Conservation (phyloP, 2,329 filamentous ascomycete genomes). For the Penicillium sp. region DNA sequence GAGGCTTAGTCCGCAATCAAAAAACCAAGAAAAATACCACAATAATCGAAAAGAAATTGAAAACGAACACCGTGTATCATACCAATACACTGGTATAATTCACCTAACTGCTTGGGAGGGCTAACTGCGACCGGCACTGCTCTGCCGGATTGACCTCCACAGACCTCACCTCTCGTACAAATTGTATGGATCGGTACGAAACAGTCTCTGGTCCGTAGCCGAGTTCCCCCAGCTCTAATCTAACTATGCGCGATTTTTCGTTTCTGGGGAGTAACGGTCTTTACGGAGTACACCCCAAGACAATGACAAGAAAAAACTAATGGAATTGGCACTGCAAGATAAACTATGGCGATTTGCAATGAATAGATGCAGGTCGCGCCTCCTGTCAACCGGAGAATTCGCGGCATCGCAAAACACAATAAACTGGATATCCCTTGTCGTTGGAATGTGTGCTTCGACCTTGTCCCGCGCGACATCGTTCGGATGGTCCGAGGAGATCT, state of each 20-base stretch:
- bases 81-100: not conserved
- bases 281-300: constrained; percentile 7
- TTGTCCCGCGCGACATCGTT: constrained; percentile 6
- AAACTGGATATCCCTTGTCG: constrained; percentile 18
- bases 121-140: constrained; percentile 18
- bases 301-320: constrained; percentile 7
- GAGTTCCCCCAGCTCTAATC: constrained; percentile 23
- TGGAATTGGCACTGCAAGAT: constrained; percentile 11
- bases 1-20: constrained; percentile 4
- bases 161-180: constrained; percentile 1
- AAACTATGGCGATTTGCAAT: constrained; percentile 5
- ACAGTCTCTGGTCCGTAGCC: constrained; percentile 11
- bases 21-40: not conserved
- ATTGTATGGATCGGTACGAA: constrained; percentile 14
- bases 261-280: constrained; percentile 9
- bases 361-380: not conserved
- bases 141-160: constrained; percentile 25
- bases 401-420: constrained; percentile 6
- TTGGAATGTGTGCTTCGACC: constrained; percentile 13
- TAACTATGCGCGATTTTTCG: constrained; percentile 31
- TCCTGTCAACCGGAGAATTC: constrained; percentile 17
- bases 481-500: constrained; percentile 12
- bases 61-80: constrained; percentile 4
- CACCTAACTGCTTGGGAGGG: not conserved
- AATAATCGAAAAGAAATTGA: not conserved